Evolutionary conservation across 495 filamentous ascomycete species (phyloP).

Genomic region (Cercophora newfieldiana): DNA sequence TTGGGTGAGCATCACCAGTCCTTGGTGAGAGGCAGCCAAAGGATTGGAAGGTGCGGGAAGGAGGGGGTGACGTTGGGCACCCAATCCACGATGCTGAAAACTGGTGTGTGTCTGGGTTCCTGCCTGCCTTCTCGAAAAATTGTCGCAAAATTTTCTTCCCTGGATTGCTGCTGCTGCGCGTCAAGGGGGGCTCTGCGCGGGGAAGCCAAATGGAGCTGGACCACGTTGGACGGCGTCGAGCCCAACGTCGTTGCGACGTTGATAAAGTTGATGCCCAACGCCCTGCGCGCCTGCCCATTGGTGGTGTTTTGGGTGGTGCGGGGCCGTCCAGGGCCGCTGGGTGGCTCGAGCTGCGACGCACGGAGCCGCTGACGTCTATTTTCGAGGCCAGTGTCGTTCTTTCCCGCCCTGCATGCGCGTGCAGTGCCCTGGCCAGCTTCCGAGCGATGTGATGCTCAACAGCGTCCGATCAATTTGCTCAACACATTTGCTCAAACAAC

Average conservation of each 20-base stretch:
- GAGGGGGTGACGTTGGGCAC: constrained; percentile 16
- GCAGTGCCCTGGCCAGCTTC: neutral
- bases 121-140: neutral
- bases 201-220: constrained; percentile 27
- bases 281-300: constrained; percentile 18
- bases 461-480: neutral
- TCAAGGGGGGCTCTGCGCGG: constrained; percentile 15
- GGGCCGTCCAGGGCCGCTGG: constrained; percentile 5
- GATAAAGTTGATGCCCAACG: constrained; percentile 30
- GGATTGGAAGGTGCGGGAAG: neutral
- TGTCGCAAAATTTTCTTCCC: neutral
- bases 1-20: constrained; percentile 9
- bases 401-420: constrained; percentile 4
- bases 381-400: constrained; percentile 18
- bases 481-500: constrained; percentile 2
- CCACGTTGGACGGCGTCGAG: constrained; percentile 30
- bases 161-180: constrained; percentile 12
- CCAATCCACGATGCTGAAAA: constrained; percentile 14
- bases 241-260: constrained; percentile 21
- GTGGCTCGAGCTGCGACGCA: constrained; percentile 9
- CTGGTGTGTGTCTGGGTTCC: no score
- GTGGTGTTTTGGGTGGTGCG: constrained; percentile 8
- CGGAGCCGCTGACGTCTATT: constrained; percentile 32
- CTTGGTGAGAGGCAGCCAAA: neutral
- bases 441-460: neutral